Evolutionary conservation across 2,329 filamentous ascomycete species (phyloP).

Genomic region (Colletotrichum truncatum): DNA sequence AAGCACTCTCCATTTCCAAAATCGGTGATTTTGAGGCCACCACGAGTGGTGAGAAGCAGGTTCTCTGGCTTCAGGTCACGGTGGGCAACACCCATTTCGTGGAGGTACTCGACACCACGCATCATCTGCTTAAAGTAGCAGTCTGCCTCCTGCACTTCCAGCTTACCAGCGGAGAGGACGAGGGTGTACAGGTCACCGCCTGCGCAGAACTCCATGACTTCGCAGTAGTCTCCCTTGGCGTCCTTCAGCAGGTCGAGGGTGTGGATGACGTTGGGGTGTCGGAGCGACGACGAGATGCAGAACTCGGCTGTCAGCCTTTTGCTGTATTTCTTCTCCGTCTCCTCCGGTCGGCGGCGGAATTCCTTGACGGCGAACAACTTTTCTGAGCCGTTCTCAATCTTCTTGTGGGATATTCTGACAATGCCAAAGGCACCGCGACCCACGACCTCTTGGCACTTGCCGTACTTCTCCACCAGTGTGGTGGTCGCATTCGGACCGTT

Average conservation of each 20-base stretch:
- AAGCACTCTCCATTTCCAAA: conserved; percentile 99
- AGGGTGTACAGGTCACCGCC: conserved; percentile 96
- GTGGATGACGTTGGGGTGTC: conserved; percentile 97
- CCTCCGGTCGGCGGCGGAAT: conserved; percentile 91
- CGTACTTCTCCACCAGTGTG: conserved; percentile 94
- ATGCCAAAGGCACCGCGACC: conserved; percentile 97
- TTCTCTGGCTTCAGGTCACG: conserved; percentile 98
- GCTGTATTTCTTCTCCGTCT: conserved; percentile 97
- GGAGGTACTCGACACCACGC: conserved; percentile 98
- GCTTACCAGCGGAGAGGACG: conserved; percentile 88
- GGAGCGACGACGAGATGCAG: conserved; percentile 95
- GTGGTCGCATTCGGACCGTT: conserved; percentile 77
- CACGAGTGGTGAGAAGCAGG: conserved; percentile 89
- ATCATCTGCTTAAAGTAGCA: conserved; percentile 99
- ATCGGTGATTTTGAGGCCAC: conserved; percentile 95
- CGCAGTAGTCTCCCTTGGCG: conserved; percentile 96
- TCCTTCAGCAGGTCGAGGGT: conserved; percentile 96
- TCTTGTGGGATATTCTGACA: conserved; percentile 96
- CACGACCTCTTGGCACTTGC: conserved; percentile 97
- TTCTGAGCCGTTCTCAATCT: conserved; percentile 84
- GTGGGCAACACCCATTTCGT: conserved; percentile 99
- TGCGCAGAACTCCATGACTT: conserved; percentile 99
- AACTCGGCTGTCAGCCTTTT: conserved; percentile 97
- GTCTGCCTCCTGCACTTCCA: conserved; percentile 92
- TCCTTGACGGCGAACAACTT: conserved; percentile 98